Evolutionary conservation across 2,329 filamentous ascomycete genomes (phyloP).

Genomic region (Colletotrichum sp.): DNA sequence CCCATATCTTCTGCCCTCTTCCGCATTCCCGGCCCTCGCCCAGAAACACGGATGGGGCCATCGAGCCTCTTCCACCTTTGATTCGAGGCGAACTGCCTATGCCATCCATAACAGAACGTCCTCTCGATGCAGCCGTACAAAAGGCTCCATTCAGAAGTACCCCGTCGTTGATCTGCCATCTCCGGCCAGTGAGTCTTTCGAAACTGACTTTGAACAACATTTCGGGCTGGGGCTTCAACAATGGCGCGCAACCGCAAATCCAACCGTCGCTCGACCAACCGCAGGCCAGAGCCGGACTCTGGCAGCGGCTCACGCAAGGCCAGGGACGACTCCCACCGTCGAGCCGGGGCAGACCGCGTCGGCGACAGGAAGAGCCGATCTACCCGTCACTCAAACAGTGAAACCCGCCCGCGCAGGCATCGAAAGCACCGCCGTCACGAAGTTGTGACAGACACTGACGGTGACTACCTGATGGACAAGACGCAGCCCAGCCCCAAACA

Average conservation of each 20-base stretch:
- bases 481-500: background rate
- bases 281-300: background rate
- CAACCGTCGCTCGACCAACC: background rate
- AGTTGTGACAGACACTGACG: background rate
- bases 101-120: background rate
- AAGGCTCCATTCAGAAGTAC: background rate
- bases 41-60: background rate
- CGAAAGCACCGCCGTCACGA: background rate
- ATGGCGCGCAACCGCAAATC: conserved; percentile 1
- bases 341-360: background rate
- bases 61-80: background rate
- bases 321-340: background rate
- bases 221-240: background rate
- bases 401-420: background rate
- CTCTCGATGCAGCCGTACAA: background rate
- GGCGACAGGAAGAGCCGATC: background rate
- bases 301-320: background rate
- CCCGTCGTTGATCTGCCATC: background rate
- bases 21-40: background rate
- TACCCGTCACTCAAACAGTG: background rate
- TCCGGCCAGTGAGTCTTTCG: background rate
- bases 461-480: conserved; percentile 7
- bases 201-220: background rate
- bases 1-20: background rate
- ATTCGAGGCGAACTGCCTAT: background rate